These are phyloP conservation scores for Yarrowia keelungensis DNA, from an alignment of 805 yeast genomes.

Conservation along the genomic window DNA sequence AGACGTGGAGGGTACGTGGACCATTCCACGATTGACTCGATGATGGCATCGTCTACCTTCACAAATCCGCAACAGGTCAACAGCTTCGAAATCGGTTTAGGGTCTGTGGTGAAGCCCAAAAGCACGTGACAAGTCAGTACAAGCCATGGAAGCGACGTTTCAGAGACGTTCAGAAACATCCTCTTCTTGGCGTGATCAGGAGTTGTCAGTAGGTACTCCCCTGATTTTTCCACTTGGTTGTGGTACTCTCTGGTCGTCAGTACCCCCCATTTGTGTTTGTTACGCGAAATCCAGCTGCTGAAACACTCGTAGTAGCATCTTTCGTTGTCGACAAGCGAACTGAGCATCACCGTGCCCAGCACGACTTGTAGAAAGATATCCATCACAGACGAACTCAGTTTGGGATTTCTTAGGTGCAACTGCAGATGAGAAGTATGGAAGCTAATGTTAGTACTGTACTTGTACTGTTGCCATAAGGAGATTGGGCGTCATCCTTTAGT, in stretches of 20 bases:
- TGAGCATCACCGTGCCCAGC: slow-evolving; percentile 21
- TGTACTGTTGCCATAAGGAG: no score
- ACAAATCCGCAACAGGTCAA: slow-evolving; percentile 11
- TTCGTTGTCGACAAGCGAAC: not conserved
- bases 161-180: not conserved
- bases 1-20: slow-evolving; percentile 11
- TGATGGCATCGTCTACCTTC: not conserved
- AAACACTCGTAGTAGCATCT: not conserved
- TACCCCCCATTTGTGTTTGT: slow-evolving; percentile 1
- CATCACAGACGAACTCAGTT: not conserved
- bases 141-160: not conserved
- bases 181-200: not conserved
- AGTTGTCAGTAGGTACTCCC: slow-evolving; percentile 8
- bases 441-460: no score
- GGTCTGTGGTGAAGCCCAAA: slow-evolving; percentile 3
- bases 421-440: no score
- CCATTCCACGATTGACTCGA: slow-evolving; percentile 22
- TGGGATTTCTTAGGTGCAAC: no score
- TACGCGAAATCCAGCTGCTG: slow-evolving; percentile 2
- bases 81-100: not conserved
- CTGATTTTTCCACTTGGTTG: not conserved
- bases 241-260: slow-evolving; percentile 1
- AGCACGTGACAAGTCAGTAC: slow-evolving; percentile 1
- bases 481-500: no score
- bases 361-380: slow-evolving; percentile 10